Evolutionary conservation across 768 basidiomycete species (phyloP).

Genomic region (Butyriboletus loyo): DNA sequence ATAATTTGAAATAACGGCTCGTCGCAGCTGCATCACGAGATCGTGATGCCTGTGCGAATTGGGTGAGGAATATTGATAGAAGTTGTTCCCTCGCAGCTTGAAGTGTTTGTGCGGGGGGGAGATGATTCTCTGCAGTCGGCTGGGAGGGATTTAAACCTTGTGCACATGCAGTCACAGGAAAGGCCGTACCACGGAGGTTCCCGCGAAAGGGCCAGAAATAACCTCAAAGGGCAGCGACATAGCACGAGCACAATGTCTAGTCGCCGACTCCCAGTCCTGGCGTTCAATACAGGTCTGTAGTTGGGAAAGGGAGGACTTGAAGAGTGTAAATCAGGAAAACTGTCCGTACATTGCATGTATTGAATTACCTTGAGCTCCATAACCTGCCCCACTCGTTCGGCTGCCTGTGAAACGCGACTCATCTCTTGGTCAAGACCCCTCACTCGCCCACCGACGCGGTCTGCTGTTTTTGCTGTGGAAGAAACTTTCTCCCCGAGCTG

Average conservation of each 20-base stretch:
- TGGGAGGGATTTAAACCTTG: constrained; percentile 29
- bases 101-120: constrained; percentile 83
- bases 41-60: constrained; percentile 79
- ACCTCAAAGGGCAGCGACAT: constrained; percentile 81
- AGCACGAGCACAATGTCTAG: constrained; percentile 85
- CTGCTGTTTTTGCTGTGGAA: constrained; percentile 73
- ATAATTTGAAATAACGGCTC: constrained; percentile 94
- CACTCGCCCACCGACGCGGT: constrained; percentile 90
- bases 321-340: constrained; percentile 20
- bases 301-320: constrained; percentile 61
- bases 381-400: constrained; percentile 89
- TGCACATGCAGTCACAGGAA: neutral
- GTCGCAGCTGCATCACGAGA: constrained; percentile 82
- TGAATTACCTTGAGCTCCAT: constrained; percentile 85
- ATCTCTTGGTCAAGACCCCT: constrained; percentile 90
- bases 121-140: constrained; percentile 88
- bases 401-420: constrained; percentile 81
- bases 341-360: constrained; percentile 19
- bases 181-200: constrained; percentile 75
- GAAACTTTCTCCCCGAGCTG: constrained; percentile 58
- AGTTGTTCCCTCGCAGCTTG: constrained; percentile 71
- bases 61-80: constrained; percentile 69
- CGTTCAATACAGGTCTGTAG: constrained; percentile 62
- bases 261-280: constrained; percentile 95
- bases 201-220: constrained; percentile 81